phyloP scores from a whole-genome alignment of 441 rosid species.

The Arabidopsis hybrid region DNA sequence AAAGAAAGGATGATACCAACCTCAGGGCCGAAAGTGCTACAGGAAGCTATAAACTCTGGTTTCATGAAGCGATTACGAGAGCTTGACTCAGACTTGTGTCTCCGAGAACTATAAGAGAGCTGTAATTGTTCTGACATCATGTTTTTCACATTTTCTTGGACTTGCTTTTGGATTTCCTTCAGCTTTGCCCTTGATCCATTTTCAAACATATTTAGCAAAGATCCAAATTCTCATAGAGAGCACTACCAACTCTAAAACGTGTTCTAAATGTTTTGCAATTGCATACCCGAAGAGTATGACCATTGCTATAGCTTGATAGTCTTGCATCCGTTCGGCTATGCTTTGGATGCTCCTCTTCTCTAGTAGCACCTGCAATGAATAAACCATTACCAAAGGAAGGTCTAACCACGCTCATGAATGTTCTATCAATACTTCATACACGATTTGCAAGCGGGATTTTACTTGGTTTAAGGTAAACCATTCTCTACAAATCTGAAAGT shows the following conservation, averaged over 20 bases:
- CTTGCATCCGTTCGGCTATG: slow-evolving; percentile 72
- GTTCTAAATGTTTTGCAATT: not conserved
- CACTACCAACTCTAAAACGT: not conserved
- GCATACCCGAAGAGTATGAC: slow-evolving; percentile 73
- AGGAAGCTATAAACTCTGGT: slow-evolving; percentile 78
- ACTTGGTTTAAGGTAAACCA: not conserved
- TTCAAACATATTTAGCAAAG: slow-evolving; percentile 27
- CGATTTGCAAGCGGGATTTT: not conserved
- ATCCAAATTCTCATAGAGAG: not conserved
- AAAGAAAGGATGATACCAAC: slow-evolving; percentile 41
- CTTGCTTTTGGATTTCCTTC: slow-evolving; percentile 64
- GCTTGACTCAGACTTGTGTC: slow-evolving; percentile 45
- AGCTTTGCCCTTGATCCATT: slow-evolving; percentile 66
- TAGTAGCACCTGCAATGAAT: slow-evolving; percentile 63
- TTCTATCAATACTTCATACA: not conserved
- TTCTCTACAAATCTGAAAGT: not conserved
- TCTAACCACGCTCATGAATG: slow-evolving; percentile 12
- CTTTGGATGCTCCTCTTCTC: slow-evolving; percentile 60
- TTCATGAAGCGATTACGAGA: slow-evolving; percentile 45
- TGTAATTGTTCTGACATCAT: slow-evolving; percentile 80
- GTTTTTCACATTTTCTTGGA: slow-evolving; percentile 80
- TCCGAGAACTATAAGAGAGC: slow-evolving; percentile 51
- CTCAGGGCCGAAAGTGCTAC: slow-evolving; percentile 87
- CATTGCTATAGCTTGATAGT: slow-evolving; percentile 88
- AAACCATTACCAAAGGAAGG: slow-evolving; percentile 5